phyloP scores from a whole-genome alignment of 75 land plant genomes.

The Cunninghamia lanceolata region DNA sequence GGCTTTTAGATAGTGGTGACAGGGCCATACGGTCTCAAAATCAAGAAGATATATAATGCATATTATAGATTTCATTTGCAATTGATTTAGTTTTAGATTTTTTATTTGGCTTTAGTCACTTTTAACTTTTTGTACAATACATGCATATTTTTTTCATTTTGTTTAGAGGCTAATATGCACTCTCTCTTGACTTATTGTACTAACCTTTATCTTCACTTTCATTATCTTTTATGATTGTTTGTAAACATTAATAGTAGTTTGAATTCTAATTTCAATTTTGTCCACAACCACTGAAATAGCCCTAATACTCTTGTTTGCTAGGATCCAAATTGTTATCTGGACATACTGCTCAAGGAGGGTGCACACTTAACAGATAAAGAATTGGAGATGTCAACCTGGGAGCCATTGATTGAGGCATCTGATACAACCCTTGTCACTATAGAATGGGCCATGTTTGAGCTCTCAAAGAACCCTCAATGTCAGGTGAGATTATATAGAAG shows the following conservation, averaged over 20 bases:
- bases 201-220: background rate
- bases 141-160: too few species aligned
- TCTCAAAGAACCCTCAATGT: conserved; percentile 52
- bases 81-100: too few species aligned
- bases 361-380: conserved; percentile 57
- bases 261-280: too few species aligned
- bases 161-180: too few species aligned
- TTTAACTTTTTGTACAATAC: too few species aligned
- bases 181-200: too few species aligned
- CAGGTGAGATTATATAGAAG: conserved; percentile 37
- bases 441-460: conserved; percentile 94
- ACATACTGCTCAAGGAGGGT: conserved; percentile 52
- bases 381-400: conserved; percentile 70
- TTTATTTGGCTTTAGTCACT: too few species aligned
- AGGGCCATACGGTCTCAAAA: too few species aligned
- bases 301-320: conserved; percentile 14
- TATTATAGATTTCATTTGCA: too few species aligned
- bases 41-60: too few species aligned
- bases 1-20: too few species aligned
- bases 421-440: conserved; percentile 82
- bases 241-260: background rate
- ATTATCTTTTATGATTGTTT: background rate
- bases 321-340: conserved; percentile 54
- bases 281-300: background rate
- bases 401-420: conserved; percentile 76